phyloP scores from a whole-genome alignment of 306 rosid genomes.

The Begonia peltatifolia region DNA sequence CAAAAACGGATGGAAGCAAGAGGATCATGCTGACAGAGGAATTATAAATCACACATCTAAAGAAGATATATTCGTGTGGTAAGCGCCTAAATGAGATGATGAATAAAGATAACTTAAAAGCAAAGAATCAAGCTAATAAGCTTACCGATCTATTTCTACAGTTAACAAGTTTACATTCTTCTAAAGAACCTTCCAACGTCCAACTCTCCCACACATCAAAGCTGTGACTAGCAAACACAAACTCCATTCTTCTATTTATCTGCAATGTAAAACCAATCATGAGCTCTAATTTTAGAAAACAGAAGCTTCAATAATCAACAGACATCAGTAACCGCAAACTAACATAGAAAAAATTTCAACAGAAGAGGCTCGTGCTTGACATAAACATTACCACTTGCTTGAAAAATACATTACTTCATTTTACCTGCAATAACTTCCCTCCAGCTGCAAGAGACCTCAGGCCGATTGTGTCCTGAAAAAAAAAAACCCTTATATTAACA shows the following conservation, averaged over 20 bases:
- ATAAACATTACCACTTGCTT: not conserved
- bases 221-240: conserved; percentile 95
- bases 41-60: not conserved
- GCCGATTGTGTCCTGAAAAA: conserved; percentile 79
- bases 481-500: not conserved
- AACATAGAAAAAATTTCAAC: too few relatives aligned
- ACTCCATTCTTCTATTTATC: conserved; percentile 92
- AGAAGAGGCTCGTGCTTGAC: too few relatives aligned
- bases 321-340: too few relatives aligned
- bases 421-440: conserved; percentile 93
- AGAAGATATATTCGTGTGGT: too few relatives aligned
- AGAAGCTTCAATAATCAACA: too few relatives aligned
- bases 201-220: conserved; percentile 99
- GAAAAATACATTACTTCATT: not conserved
- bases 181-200: conserved; percentile 70
- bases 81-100: not conserved
- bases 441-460: conserved; percentile 94
- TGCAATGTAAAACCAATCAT: conserved; percentile 17
- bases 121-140: conserved; percentile 11
- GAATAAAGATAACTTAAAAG: not conserved
- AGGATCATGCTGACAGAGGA: not conserved
- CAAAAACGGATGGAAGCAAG: not conserved
- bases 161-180: conserved; percentile 85
- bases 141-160: conserved; percentile 75
- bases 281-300: too few relatives aligned